Percentiles rank a stretch among this genome's conserved stretches.
Conservation (phyloP, 805 yeast genomes). For the Lipomyces orientalis region DNA sequence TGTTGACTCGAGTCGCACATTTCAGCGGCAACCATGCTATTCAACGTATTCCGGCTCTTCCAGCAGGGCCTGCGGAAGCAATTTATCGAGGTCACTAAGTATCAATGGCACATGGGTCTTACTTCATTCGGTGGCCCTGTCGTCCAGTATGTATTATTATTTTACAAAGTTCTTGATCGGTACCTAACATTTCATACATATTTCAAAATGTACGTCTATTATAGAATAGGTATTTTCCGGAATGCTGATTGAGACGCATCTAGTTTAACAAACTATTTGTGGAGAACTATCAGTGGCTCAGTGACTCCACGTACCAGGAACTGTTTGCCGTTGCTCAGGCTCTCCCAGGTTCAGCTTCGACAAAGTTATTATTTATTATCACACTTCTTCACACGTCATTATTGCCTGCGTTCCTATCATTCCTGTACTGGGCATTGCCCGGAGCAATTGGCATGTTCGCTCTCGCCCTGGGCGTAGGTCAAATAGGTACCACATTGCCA, state of each 20-base stretch:
- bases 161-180: not conserved
- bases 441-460: slow-evolving; percentile 34
- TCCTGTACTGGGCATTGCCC: slow-evolving; percentile 33
- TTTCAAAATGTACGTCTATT: slow-evolving; percentile 15
- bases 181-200: not conserved
- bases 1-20: not conserved
- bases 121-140: slow-evolving; percentile 34
- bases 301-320: slow-evolving; percentile 31
- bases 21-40: not conserved
- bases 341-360: slow-evolving; percentile 36
- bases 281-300: slow-evolving; percentile 32
- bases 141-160: slow-evolving; percentile 24
- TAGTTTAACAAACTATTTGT: slow-evolving; percentile 31
- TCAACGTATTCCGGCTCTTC: not conserved
- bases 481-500: slow-evolving; percentile 27
- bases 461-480: slow-evolving; percentile 33
- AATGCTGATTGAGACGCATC: not conserved
- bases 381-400: slow-evolving; percentile 30
- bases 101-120: slow-evolving; percentile 35
- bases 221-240: not conserved
- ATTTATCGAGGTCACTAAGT: slow-evolving; percentile 28
- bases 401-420: slow-evolving; percentile 30
- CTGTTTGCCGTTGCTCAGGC: slow-evolving; percentile 33
- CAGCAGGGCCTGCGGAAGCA: slow-evolving; percentile 15
- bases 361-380: slow-evolving; percentile 32